Evolutionary conservation across 148 eudicot genomes (phyloP).

Genomic region (Chenopodium album): DNA sequence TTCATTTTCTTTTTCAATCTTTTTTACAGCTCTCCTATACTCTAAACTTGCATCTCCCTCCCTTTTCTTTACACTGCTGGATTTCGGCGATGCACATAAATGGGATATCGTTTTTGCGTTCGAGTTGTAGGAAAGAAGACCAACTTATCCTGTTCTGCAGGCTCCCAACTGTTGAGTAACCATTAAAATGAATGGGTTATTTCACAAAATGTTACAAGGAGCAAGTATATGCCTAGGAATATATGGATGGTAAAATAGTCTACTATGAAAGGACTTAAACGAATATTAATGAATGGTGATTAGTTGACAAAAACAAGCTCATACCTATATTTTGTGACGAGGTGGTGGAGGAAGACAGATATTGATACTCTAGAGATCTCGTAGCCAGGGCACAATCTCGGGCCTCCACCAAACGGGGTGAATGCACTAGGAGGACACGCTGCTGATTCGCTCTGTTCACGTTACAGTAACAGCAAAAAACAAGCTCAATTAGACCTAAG

Average conservation of each 20-base stretch:
- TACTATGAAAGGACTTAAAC: background rate
- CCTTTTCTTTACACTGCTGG: constrained; percentile 13
- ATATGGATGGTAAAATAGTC: background rate
- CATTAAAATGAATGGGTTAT: background rate
- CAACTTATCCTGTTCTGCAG: constrained; percentile 53
- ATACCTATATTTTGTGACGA: constrained; percentile 86
- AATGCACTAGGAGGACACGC: constrained; percentile 44
- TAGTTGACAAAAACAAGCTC: background rate
- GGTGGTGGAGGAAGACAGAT: constrained; percentile 86
- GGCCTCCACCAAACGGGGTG: constrained; percentile 96
- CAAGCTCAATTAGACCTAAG: background rate
- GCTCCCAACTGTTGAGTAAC: constrained; percentile 37
- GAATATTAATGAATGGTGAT: too few relatives aligned
- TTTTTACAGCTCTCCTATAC: constrained; percentile 31
- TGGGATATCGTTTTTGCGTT: constrained; percentile 77
- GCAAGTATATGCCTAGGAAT: background rate
- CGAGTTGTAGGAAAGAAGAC: constrained; percentile 91
- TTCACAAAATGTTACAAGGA: background rate
- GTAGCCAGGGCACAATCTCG: constrained; percentile 88
- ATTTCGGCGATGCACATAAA: constrained; percentile 46
- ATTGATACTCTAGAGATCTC: constrained; percentile 83
- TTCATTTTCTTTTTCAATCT: background rate
- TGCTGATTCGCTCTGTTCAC: constrained; percentile 46
- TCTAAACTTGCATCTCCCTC: background rate
- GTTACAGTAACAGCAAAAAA: background rate